Conservation (phyloP, 2,329 filamentous ascomycete genomes). For the Botryotinia narcissicola region DNA sequence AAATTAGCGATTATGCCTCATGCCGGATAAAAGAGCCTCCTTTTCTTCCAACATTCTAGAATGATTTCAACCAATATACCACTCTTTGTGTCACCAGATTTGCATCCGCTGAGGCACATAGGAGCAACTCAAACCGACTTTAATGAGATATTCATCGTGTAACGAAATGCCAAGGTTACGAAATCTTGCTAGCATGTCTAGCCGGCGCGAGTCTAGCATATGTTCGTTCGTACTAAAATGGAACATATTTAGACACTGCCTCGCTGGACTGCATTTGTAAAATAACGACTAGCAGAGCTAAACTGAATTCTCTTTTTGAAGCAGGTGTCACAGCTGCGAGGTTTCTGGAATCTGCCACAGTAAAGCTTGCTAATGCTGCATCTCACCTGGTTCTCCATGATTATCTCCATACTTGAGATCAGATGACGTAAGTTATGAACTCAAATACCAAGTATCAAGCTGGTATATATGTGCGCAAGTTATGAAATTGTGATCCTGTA, state of each 20-base stretch:
- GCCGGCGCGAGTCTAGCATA: background rate
- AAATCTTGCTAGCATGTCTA: background rate
- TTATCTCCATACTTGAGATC: background rate
- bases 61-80: too few species aligned
- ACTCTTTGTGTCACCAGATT: background rate
- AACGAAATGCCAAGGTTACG: background rate
- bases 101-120: too few species aligned
- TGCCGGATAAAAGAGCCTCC: background rate
- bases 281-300: background rate
- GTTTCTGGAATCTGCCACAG: background rate
- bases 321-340: background rate
- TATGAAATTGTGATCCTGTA: background rate
- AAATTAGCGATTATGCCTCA: background rate
- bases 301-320: too few species aligned
- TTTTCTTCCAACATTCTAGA: background rate
- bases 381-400: background rate
- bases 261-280: background rate
- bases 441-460: background rate
- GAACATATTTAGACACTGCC: background rate
- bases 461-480: background rate
- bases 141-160: background rate
- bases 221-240: too few species aligned
- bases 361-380: background rate
- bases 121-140: background rate
- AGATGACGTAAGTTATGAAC: too few species aligned